Evolutionary conservation across 1,139 yeast species (phyloP).

Genomic region (Blastobotrys ciferrii): DNA sequence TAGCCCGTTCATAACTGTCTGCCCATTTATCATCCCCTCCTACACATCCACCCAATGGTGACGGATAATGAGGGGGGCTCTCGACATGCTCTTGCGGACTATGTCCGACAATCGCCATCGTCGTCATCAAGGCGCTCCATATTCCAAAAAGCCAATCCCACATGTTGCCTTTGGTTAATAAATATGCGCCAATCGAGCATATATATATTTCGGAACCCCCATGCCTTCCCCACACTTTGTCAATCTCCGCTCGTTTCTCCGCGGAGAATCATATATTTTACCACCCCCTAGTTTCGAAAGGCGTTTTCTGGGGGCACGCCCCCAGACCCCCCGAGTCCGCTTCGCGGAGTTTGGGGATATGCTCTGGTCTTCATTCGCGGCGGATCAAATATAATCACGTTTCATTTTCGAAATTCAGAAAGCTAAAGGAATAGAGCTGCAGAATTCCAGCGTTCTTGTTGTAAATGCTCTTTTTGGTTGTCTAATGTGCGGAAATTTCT

Average conservation of each 20-base stretch:
- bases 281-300: no score
- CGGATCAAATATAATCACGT: no score
- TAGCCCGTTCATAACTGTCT: constrained; percentile 40
- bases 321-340: no score
- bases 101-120: not conserved
- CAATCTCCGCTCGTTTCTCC: not conserved
- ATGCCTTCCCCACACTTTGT: not conserved
- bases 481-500: no score
- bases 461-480: no score
- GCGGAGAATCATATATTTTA: not conserved
- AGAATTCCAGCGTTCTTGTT: no score
- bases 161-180: not conserved
- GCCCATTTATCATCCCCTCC: not conserved
- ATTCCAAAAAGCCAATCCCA: not conserved
- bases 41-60: constrained; percentile 9
- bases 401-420: no score
- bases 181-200: no score
- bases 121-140: not conserved
- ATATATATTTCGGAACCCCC: not conserved
- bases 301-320: no score
- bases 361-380: no score
- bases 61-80: constrained; percentile 13
- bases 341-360: no score
- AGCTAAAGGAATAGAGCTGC: no score
- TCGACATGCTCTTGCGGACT: not conserved